Conservation (phyloP, 352 stramenopile species). For the Globisporangium barbulae region DNA sequence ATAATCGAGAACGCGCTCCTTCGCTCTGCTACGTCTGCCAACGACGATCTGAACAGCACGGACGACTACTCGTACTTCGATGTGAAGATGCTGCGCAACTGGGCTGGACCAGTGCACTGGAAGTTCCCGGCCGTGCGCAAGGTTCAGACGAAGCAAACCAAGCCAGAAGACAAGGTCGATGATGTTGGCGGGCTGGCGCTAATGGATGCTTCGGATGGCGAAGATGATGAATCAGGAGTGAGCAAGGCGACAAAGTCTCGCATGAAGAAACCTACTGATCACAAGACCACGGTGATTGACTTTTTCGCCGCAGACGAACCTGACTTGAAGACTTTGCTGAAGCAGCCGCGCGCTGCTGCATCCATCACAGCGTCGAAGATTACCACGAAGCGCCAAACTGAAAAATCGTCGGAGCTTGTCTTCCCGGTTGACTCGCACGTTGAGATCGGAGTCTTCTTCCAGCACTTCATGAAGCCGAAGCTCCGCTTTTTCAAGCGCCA, state of each 20-base stretch:
- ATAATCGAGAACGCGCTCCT: slow-evolving; percentile 78
- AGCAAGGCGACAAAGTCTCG: slow-evolving; percentile 27
- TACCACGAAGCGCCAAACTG: slow-evolving; percentile 40
- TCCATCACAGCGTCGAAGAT: slow-evolving; percentile 49
- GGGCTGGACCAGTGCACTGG: slow-evolving; percentile 69
- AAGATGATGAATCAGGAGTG: slow-evolving; percentile 24
- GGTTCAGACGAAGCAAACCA: slow-evolving; percentile 33
- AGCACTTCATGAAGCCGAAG: slow-evolving; percentile 76
- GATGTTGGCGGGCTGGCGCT: slow-evolving; percentile 25
- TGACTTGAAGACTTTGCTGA: slow-evolving; percentile 45
- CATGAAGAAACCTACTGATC: slow-evolving; percentile 29
- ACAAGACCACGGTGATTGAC: slow-evolving; percentile 45
- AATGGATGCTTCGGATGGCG: slow-evolving; percentile 24
- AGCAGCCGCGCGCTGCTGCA: slow-evolving; percentile 30
- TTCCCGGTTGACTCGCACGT: slow-evolving; percentile 78
- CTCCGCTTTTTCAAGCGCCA: slow-evolving; percentile 57
- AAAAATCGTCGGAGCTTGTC: slow-evolving; percentile 63
- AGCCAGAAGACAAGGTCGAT: slow-evolving; percentile 20
- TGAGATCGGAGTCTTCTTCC: slow-evolving; percentile 63
- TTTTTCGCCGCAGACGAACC: slow-evolving; percentile 46
- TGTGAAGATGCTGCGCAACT: slow-evolving; percentile 79
- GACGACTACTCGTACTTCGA: slow-evolving; percentile 86
- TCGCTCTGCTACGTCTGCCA: slow-evolving; percentile 39
- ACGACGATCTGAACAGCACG: slow-evolving; percentile 41
- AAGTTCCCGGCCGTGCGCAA: slow-evolving; percentile 63